These are phyloP conservation scores for Herpetospermum pedunculosum DNA, from an alignment of 306 rosid species.

Conservation along the genomic window DNA sequence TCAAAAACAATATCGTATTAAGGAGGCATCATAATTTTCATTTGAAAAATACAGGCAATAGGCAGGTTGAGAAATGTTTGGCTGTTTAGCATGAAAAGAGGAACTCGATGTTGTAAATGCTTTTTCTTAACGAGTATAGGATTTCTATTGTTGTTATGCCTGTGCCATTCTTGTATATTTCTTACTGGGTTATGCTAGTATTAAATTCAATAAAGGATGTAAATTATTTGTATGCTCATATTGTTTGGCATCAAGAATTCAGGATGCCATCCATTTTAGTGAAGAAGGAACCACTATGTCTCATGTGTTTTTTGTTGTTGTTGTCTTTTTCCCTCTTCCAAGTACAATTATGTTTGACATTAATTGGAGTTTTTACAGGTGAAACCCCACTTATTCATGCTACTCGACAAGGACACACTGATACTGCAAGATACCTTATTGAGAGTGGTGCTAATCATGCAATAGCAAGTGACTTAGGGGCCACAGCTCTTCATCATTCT, in stretches of 20 bases:
- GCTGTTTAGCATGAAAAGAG: neutral
- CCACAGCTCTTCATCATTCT: slow-evolving; percentile 77
- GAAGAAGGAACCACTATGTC: neutral
- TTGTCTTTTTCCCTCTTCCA: neutral
- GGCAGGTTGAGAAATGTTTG: neutral
- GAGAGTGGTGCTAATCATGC: slow-evolving; percentile 59
- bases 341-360: neutral
- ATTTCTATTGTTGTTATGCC: neutral
- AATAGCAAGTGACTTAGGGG: slow-evolving; percentile 67
- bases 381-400: slow-evolving; percentile 92
- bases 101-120: neutral
- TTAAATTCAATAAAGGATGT: neutral
- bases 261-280: neutral
- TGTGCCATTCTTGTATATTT: neutral
- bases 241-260: neutral
- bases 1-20: neutral
- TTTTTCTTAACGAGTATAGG: neutral
- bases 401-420: slow-evolving; percentile 68
- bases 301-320: neutral
- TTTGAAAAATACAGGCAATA: neutral
- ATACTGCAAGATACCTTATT: slow-evolving; percentile 61
- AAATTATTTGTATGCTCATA: neutral
- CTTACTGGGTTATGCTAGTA: neutral
- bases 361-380: slow-evolving; percentile 21
- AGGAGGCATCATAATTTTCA: neutral